These are phyloP conservation scores for Sugiyamaella xylanicola DNA, from an alignment of 1,139 yeast genomes.

Conservation along the genomic window DNA sequence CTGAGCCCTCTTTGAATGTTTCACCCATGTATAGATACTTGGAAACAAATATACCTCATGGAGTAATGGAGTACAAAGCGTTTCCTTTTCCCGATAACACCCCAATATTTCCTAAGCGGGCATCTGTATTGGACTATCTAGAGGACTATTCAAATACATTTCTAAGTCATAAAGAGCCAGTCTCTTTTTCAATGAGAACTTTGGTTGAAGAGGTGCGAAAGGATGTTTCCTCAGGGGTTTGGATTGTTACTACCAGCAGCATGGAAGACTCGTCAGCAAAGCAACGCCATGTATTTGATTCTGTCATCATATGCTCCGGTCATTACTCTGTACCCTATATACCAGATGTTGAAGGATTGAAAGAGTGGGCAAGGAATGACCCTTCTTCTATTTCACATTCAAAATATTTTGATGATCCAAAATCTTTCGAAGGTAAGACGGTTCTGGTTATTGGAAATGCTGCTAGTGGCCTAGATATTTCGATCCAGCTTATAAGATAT, in stretches of 20 bases:
- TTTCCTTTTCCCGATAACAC: conserved; percentile 49
- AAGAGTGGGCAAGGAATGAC: conserved; percentile 49
- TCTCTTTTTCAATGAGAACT: conserved; percentile 45
- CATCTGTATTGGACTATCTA: conserved; percentile 53
- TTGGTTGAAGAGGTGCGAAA: conserved; percentile 44
- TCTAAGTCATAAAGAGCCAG: conserved; percentile 38
- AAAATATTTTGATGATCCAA: conserved; percentile 55
- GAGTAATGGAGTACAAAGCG: conserved; percentile 58
- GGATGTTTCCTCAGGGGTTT: conserved; percentile 38
- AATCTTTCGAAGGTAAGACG: conserved; percentile 44
- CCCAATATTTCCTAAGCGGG: conserved; percentile 55
- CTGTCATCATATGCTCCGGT: conserved; percentile 60
- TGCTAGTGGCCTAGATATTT: conserved; percentile 63
- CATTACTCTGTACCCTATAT: conserved; percentile 58
- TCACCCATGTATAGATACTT: conserved; percentile 53
- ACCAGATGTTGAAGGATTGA: conserved; percentile 58
- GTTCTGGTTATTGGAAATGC: conserved; percentile 64
- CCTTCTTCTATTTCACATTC: conserved; percentile 61
- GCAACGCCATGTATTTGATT: conserved; percentile 46
- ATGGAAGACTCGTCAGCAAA: conserved; percentile 5
- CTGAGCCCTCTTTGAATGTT: conserved; percentile 38
- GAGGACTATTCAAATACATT: conserved; percentile 47
- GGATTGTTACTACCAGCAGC: conserved; percentile 40
- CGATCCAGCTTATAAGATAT: conserved; percentile 51
- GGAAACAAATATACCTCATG: conserved; percentile 64